Evolutionary conservation across 1,284 basidiomycete species (phyloP), one percentile per base, ranked within the genome.

Genomic region (Chalciporus sp.): DNA sequence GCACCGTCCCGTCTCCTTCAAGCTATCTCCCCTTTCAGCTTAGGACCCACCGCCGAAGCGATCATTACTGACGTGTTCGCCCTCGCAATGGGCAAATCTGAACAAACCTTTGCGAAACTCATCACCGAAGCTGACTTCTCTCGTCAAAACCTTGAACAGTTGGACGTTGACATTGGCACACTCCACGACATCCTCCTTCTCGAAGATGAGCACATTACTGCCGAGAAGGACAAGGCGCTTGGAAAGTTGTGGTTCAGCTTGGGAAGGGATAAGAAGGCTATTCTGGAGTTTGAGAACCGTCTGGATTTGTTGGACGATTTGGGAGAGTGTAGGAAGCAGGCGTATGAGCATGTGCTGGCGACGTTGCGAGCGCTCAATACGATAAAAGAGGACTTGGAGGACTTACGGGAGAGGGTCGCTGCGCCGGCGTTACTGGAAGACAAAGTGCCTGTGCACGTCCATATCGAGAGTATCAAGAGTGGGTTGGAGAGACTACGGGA

Each of bases 301-400:
- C 70, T 84, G 9, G 63, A 49, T 5, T 68, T 90, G 46, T 72
- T 91, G 55, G 74, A 74, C 53, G 77, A 79, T 42, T 66, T 90
- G 12, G 76, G 76, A 7, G 68, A 64, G 27, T 89, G 87, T 61
- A 74, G 86, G 58, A 76, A 76, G 57, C 75, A 77, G 55, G 88
- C 88, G 9, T 69, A 77, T 31, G 78, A 74, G 14, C 86, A 87
- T 58, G 85, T 90, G 26, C 77, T 78, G 31, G 80, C 79, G 0
- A 80, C 86, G n/a, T 64, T 87, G 63, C 82, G 84, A 51, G 77
- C 82, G 20, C 69, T 91, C 58, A 72, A 80, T 42, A 72, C 73
- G 23, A 79, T 90, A 79, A 80, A 79, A 57, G 83, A 82, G 40
- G 87, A 89, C 57, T 83, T 91, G 76, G 86, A 88, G 64, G 86